Conservation (phyloP, 2,329 filamentous ascomycete species). For the Rutstroemia sydowiana region DNA sequence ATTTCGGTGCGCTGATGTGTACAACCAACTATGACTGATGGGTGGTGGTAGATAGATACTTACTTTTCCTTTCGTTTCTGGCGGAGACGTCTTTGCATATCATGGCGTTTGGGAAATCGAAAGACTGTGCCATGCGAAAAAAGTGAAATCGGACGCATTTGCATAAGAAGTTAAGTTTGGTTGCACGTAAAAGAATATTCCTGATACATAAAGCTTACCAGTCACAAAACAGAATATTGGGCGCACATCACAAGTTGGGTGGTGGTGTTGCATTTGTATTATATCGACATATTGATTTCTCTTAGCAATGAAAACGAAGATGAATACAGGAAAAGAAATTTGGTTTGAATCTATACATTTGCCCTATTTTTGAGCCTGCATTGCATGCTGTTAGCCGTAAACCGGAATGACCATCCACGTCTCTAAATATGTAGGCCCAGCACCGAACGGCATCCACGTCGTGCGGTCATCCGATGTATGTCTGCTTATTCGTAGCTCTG, state of each 20-base stretch:
- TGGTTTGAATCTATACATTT: neutral
- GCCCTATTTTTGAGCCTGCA: no score
- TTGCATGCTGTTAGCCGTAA: no score
- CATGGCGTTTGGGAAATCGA: conserved; percentile 25
- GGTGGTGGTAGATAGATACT: conserved; percentile 1
- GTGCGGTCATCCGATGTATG: no score
- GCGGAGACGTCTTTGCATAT: conserved; percentile 23
- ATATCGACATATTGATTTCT: conserved; percentile 1
- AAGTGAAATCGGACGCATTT: conserved; percentile 12
- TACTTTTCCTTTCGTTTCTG: conserved; percentile 3
- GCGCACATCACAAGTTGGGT: conserved; percentile 1
- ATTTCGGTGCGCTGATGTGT: conserved; percentile 56
- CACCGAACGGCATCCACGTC: no score
- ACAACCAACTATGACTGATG: conserved; percentile 12
- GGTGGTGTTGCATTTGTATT: conserved; percentile 5
- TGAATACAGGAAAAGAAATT: neutral
- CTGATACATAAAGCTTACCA: neutral
- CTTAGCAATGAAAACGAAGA: conserved; percentile 4
- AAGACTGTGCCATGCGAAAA: conserved; percentile 15
- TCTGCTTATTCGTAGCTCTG: no score
- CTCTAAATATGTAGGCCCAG: no score
- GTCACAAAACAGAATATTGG: conserved; percentile 1
- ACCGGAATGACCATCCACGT: no score
- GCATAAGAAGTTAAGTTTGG: conserved; percentile 10
- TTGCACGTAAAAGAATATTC: neutral